Percentiles rank a stretch among this genome's conserved stretches.
Conservation (phyloP, 2,329 filamentous ascomycete genomes). For the Pseudocercospora cruenta region DNA sequence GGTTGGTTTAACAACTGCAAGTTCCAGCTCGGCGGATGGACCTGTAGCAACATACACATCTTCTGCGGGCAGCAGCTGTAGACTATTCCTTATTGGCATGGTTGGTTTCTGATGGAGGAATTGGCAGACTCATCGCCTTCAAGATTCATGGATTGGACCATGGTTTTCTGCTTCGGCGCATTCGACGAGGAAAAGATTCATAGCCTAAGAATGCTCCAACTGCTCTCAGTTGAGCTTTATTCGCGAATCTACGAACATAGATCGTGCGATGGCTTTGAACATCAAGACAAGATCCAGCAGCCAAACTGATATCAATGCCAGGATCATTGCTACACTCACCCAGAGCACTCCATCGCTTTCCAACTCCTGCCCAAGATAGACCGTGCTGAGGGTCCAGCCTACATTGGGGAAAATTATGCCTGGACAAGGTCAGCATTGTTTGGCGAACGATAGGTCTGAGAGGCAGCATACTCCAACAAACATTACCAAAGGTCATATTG, state of each 20-base stretch:
- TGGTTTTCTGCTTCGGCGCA: too few species aligned
- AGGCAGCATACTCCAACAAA: constrained; percentile 21
- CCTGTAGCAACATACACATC: not conserved
- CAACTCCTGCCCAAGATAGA: constrained; percentile 58
- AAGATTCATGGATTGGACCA: too few species aligned
- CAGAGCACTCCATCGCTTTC: constrained; percentile 57
- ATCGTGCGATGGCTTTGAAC: constrained; percentile 53
- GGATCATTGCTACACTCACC: constrained; percentile 60
- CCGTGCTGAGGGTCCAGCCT: constrained; percentile 63
- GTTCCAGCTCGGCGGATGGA: not conserved
- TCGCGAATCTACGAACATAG: constrained; percentile 28
- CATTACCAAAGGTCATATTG: constrained; percentile 22
- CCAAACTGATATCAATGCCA: constrained; percentile 61
- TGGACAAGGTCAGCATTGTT: constrained; percentile 47
- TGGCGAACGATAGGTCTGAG: not conserved
- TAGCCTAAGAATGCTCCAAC: not conserved
- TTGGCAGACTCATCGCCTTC: too few species aligned
- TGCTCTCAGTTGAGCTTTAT: constrained; percentile 20
- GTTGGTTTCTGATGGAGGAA: too few species aligned
- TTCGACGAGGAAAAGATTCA: too few species aligned
- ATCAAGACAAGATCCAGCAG: constrained; percentile 55
- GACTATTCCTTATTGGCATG: too few species aligned
- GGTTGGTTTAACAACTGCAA: not conserved
- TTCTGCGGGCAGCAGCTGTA: not conserved
- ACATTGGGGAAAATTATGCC: constrained; percentile 68